These are phyloP conservation scores for Trichoderma harzianum DNA, from an alignment of 2,329 filamentous ascomycete genomes.

Conservation along the genomic window DNA sequence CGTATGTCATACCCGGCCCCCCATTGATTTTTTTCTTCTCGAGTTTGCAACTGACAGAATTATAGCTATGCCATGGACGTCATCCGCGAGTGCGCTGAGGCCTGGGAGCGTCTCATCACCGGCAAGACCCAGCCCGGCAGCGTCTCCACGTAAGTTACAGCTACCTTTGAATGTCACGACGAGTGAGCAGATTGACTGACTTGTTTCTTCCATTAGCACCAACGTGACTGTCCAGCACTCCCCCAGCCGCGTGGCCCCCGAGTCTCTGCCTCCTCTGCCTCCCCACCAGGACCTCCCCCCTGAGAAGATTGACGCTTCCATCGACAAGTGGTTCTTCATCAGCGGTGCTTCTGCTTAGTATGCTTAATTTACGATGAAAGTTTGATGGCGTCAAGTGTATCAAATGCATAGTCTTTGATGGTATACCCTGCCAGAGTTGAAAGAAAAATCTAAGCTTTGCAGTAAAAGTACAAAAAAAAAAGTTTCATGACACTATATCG, in stretches of 20 bases:
- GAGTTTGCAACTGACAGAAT: constrained; percentile 5
- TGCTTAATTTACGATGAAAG: not conserved
- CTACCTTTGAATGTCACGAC: too few species aligned
- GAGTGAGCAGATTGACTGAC: not conserved
- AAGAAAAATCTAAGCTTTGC: not conserved
- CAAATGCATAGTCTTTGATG: constrained; percentile 12
- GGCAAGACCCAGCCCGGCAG: constrained; percentile 79
- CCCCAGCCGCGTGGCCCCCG: constrained; percentile 63
- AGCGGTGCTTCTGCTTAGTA: constrained; percentile 83
- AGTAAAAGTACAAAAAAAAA: constrained; percentile 29
- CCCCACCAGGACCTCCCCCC: constrained; percentile 74
- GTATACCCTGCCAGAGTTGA: constrained; percentile 17
- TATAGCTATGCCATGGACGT: constrained; percentile 86
- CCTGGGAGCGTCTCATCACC: constrained; percentile 93
- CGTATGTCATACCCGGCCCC: constrained; percentile 47
- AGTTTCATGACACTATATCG: constrained; percentile 20
- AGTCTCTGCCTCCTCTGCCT: constrained; percentile 73
- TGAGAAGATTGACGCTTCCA: constrained; percentile 89
- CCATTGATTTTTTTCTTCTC: not conserved
- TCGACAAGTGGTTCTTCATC: constrained; percentile 99
- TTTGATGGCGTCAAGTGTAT: constrained; percentile 1
- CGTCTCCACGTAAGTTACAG: constrained; percentile 70
- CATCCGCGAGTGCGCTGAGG: constrained; percentile 91
- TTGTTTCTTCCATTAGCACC: constrained; percentile 51
- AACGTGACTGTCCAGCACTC: constrained; percentile 77